phyloP scores from a whole-genome alignment of 495 filamentous ascomycete genomes.

The Beverwykella pulmonaria region DNA sequence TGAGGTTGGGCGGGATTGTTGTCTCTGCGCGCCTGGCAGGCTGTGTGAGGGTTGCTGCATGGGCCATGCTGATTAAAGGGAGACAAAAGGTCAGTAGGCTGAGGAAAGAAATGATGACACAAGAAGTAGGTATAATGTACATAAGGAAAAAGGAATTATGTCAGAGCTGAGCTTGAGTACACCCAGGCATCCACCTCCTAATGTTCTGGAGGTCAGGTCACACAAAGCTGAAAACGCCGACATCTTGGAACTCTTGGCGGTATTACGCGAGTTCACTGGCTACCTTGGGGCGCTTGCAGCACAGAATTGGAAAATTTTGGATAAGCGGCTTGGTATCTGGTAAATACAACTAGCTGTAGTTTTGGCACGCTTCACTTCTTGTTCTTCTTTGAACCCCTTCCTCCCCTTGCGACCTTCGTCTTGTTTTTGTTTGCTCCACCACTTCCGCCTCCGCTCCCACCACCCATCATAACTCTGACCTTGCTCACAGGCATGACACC shows the following conservation, averaged over 20 bases:
- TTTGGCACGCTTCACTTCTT: slow-evolving; percentile 3
- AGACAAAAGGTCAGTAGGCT: neutral
- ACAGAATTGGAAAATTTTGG: too few relatives aligned
- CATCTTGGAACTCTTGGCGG: too few relatives aligned
- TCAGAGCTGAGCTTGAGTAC: too few relatives aligned
- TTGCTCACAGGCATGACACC: slow-evolving; percentile 84
- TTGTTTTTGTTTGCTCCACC: slow-evolving; percentile 53
- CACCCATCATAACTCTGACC: slow-evolving; percentile 74
- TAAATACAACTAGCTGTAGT: too few relatives aligned
- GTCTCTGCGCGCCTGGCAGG: neutral
- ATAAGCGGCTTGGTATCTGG: too few relatives aligned
- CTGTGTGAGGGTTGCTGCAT: neutral
- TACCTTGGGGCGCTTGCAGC: too few relatives aligned
- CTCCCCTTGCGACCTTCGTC: slow-evolving; percentile 48
- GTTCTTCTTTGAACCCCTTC: slow-evolving; percentile 48
- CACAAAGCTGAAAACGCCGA: too few relatives aligned
- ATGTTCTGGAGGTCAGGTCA: too few relatives aligned
- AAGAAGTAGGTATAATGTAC: too few relatives aligned
- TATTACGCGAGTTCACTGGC: too few relatives aligned
- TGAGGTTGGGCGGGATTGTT: neutral
- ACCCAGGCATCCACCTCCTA: too few relatives aligned
- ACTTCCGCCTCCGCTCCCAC: slow-evolving; percentile 48
- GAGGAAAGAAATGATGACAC: neutral
- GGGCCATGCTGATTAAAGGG: neutral
- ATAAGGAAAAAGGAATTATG: too few relatives aligned